phyloP scores from a whole-genome alignment of 129 eudicot genomes.

The Kitagawia praeruptora region DNA sequence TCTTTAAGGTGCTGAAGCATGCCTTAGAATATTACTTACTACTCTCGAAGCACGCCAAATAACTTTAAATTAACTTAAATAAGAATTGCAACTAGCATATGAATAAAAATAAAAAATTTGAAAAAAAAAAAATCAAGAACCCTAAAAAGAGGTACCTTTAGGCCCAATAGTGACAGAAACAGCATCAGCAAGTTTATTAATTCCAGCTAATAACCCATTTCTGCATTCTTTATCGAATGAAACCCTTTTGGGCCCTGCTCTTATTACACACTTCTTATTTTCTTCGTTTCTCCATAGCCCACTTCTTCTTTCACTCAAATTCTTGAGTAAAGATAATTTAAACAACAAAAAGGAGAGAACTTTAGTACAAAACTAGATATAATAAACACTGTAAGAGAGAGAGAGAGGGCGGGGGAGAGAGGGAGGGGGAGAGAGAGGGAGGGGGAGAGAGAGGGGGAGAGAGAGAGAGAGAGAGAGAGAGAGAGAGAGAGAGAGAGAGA shows the following conservation, averaged over 20 bases:
- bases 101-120: too few relatives aligned
- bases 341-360: background rate
- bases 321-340: constrained; percentile 12
- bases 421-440: too few relatives aligned
- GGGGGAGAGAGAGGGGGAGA: background rate
- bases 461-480: constrained; percentile 9
- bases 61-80: too few relatives aligned
- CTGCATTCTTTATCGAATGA: constrained; percentile 67
- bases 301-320: constrained; percentile 21
- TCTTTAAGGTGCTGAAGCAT: too few relatives aligned
- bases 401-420: constrained; percentile 6
- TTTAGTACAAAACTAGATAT: background rate
- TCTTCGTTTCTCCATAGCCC: constrained; percentile 36
- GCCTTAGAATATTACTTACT: too few relatives aligned
- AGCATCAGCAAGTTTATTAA: constrained; percentile 94
- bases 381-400: background rate
- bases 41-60: too few relatives aligned
- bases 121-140: background rate
- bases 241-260: constrained; percentile 78
- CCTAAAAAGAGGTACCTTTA: constrained; percentile 37
- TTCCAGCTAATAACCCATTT: constrained; percentile 64
- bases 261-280: constrained; percentile 31
- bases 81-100: background rate
- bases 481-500: background rate
- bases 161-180: constrained; percentile 97